phyloP scores from a whole-genome alignment of 2,329 filamentous ascomycete genomes.

The Neonectria coccinea region DNA sequence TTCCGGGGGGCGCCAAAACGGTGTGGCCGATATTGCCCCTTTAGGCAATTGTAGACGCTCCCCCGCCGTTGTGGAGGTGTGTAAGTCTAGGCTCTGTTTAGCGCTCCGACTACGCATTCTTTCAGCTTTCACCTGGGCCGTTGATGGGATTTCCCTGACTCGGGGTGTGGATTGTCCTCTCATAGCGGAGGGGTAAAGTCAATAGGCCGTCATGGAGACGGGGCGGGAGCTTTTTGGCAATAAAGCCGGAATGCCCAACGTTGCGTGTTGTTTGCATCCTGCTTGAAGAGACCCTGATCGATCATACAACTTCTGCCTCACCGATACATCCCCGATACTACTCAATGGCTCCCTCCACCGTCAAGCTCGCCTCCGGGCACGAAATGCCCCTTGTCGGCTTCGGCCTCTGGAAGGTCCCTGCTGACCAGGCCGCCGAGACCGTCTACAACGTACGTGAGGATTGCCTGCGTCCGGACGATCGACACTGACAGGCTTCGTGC shows the following conservation, averaged over 20 bases:
- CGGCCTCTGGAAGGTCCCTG: constrained; percentile 77
- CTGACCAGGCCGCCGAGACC: constrained; percentile 57
- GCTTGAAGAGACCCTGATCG: background rate
- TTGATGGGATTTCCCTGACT: constrained; percentile 23
- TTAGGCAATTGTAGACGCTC: constrained; percentile 31
- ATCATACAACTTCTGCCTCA: constrained; percentile 8
- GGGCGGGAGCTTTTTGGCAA: constrained; percentile 11
- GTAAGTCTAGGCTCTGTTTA: constrained; percentile 20
- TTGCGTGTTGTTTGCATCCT: background rate
- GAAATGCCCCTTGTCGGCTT: constrained; percentile 63
- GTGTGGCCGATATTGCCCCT: constrained; percentile 29
- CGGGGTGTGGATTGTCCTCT: constrained; percentile 13
- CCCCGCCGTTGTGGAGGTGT: background rate
- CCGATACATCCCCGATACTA: constrained; percentile 8
- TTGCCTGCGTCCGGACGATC: background rate
- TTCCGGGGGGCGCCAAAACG: constrained; percentile 4
- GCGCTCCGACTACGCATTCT: constrained; percentile 12
- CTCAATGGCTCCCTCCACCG: constrained; percentile 36
- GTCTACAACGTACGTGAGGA: constrained; percentile 66
- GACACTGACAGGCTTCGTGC: constrained; percentile 6
- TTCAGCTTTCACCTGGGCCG: background rate
- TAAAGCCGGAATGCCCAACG: constrained; percentile 15
- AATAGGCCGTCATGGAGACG: constrained; percentile 23
- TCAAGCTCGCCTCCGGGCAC: constrained; percentile 42
- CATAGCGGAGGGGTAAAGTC: constrained; percentile 27